Evolutionary conservation across 2,329 filamentous ascomycete species (phyloP).

Genomic region (Amylocarpus encephaloides): DNA sequence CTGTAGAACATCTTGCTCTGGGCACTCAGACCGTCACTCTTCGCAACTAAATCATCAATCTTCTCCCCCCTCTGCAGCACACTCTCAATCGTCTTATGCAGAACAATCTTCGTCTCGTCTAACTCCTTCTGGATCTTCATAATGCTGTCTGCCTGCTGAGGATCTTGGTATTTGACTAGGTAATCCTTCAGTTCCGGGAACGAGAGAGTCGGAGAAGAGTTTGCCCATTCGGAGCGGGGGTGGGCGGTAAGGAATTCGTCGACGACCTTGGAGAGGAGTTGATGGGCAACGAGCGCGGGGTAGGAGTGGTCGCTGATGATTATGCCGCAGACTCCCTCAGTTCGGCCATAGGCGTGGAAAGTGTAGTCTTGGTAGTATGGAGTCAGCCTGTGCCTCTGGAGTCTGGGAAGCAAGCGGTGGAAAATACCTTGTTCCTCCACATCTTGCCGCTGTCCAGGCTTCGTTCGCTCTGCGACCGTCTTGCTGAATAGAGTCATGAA

Average conservation of each 20-base stretch:
- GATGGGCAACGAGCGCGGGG: conserved; percentile 73
- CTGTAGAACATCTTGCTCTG: conserved; percentile 99
- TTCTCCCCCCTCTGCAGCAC: conserved; percentile 89
- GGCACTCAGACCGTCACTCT: conserved; percentile 83
- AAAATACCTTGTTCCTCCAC: conserved; percentile 68
- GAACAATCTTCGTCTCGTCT: conserved; percentile 93
- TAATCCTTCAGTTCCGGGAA: conserved; percentile 78
- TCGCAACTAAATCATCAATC: conserved; percentile 87
- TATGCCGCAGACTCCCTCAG: conserved; percentile 68
- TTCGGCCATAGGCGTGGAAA: conserved; percentile 72
- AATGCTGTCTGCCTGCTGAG: conserved; percentile 82
- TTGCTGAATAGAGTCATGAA: conserved; percentile 83
- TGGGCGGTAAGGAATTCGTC: conserved; percentile 80
- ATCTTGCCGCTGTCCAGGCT: conserved; percentile 74
- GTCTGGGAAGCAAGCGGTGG: background rate
- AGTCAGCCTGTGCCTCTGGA: background rate
- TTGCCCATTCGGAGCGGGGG: conserved; percentile 62
- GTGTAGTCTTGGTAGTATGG: conserved; percentile 51
- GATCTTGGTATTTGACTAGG: conserved; percentile 59
- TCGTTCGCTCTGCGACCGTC: conserved; percentile 80
- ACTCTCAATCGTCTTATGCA: conserved; percentile 94
- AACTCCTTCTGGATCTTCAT: conserved; percentile 94
- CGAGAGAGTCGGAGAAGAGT: conserved; percentile 45
- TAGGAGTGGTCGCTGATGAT: conserved; percentile 74
- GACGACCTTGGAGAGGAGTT: conserved; percentile 77